A percentile compares a stretch with the other conserved stretches of the same genome.
Conservation (phyloP, 2,329 filamentous ascomycete species). For the Venturia pyrina region DNA sequence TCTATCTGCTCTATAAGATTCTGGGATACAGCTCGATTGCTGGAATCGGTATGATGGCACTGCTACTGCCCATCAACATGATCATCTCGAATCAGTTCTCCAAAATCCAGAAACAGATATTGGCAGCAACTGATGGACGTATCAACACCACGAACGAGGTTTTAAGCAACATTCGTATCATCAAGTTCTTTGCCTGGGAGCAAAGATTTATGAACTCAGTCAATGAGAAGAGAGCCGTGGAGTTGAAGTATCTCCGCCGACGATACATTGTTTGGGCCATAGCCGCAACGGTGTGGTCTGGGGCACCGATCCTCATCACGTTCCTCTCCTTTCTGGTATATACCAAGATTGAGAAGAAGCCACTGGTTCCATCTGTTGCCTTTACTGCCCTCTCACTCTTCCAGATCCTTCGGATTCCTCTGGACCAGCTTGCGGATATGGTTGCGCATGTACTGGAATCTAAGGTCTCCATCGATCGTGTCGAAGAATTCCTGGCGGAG, state of each 20-base stretch:
- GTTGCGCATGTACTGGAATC: conserved; percentile 96
- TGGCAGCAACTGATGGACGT: conserved; percentile 86
- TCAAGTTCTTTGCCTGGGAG: conserved; percentile 99
- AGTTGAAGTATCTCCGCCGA: conserved; percentile 67
- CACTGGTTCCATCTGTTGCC: conserved; percentile 80
- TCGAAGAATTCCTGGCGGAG: conserved; percentile 86
- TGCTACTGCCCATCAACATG: conserved; percentile 85
- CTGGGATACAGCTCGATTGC: conserved; percentile 90
- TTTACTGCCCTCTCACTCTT: conserved; percentile 97
- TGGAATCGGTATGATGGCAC: conserved; percentile 79
- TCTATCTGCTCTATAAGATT: conserved; percentile 76
- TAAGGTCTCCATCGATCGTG: conserved; percentile 91
- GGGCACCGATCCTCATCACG: conserved; percentile 87
- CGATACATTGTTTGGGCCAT: conserved; percentile 86
- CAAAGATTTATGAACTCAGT: conserved; percentile 78
- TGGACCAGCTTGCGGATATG: conserved; percentile 97
- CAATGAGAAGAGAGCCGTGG: conserved; percentile 73
- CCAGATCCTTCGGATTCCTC: conserved; percentile 79
- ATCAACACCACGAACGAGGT: conserved; percentile 97
- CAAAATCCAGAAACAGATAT: conserved; percentile 78
- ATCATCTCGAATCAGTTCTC: conserved; percentile 78
- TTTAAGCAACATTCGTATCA: conserved; percentile 93
- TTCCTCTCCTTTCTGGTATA: conserved; percentile 95
- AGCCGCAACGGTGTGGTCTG: conserved; percentile 93
- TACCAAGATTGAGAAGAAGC: conserved; percentile 80